Base-by-base conservation (phyloP, 2,329 filamentous ascomycete genomes). In the Pezicula rhizophila region DNA sequence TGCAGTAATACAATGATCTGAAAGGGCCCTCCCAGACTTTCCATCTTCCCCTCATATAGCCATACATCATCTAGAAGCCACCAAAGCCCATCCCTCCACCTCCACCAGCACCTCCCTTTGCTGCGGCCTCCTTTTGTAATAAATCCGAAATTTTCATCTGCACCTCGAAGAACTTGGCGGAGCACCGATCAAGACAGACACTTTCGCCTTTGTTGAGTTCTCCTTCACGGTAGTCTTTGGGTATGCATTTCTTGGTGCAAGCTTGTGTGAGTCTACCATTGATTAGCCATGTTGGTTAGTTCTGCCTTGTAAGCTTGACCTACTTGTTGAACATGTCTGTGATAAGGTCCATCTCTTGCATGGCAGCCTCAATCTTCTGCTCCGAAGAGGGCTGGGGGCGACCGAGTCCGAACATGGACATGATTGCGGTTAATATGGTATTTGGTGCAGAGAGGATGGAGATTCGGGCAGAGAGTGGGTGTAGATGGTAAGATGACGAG, bases 161-260 rank as follows among this genome's bases (percentile, higher is more conserved):
- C 64, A 96, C 91, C 62, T 97, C 92, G 74, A 99, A 96, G 77
- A 97, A 99, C 77, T 99, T 99, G 66, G 87, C 80, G 50, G 95
- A 88, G 74, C 95, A 99, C 65, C 93, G 89, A 75, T 99, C 93
- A 61, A 99, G 84, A 76, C 95, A 99, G 62, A 99, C 93, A 60
- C 87, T 90, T 74, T 99, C 93, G 78, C 91, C 95, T 77, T 99
- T 99, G 82, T 96, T 96, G 64, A 99, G 84, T 62, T 99, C 92
- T 69, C 81, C 83, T 76, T 99, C 93, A 68, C 90, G 89, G 82
- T 97, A 99, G 63, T 92, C 84, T 64, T 75, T 78, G 54, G 92
- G 92, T 60, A 99, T 81, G 74, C 93, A 99, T 77, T 99, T 99
- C 68, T 86, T 83, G 59, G 87, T 83, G 81, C 93, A 99, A 55